Evolutionary conservation across 169 alveolate genomes (phyloP).

Genomic region (Plasmodium vinckei): DNA sequence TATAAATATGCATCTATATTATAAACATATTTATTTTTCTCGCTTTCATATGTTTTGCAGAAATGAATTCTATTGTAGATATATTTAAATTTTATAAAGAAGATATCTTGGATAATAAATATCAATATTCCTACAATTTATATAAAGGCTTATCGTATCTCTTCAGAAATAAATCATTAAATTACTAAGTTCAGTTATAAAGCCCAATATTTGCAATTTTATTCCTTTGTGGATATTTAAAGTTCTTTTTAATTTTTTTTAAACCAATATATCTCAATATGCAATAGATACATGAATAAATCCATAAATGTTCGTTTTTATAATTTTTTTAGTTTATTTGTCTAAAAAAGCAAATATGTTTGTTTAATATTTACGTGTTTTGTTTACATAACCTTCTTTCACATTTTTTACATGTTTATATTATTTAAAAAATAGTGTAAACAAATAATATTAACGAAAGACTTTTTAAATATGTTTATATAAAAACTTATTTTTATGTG

Average conservation of each 20-base stretch:
- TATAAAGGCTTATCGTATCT: constrained; percentile 68
- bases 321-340: constrained; percentile 72
- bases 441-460: constrained; percentile 9
- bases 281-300: neutral
- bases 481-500: constrained; percentile 17
- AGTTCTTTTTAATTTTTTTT: constrained; percentile 22
- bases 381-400: constrained; percentile 13
- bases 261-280: neutral
- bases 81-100: constrained; percentile 73
- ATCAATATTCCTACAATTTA: constrained; percentile 69
- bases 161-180: constrained; percentile 53
- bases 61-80: constrained; percentile 75
- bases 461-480: constrained; percentile 15
- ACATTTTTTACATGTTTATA: constrained; percentile 1
- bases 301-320: constrained; percentile 1
- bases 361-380: constrained; percentile 49
- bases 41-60: constrained; percentile 5
- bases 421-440: constrained; percentile 19
- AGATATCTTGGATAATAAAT: constrained; percentile 71
- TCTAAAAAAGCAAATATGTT: constrained; percentile 36
- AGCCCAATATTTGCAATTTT: constrained; percentile 15
- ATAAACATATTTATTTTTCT: constrained; percentile 13
- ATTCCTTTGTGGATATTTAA: constrained; percentile 7
- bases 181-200: constrained; percentile 28
- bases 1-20: constrained; percentile 14